These are phyloP conservation scores for Cercospora citrullina DNA, from an alignment of 2,329 filamentous ascomycete genomes.

Conservation along the genomic window DNA sequence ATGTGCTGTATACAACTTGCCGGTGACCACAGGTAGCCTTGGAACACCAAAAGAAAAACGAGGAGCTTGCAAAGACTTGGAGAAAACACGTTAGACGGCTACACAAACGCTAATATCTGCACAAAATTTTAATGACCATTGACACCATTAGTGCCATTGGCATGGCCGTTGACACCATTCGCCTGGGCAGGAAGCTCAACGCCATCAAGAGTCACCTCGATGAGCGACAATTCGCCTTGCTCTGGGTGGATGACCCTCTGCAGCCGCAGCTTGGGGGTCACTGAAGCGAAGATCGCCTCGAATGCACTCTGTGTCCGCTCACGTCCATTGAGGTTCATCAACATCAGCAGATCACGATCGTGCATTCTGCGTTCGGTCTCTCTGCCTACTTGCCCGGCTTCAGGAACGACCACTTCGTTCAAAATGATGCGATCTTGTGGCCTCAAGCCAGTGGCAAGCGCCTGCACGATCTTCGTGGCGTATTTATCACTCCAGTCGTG, in stretches of 20 bases:
- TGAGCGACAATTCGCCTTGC: conserved; percentile 27
- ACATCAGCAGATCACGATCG: conserved; percentile 30
- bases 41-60: not conserved
- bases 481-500: conserved; percentile 33
- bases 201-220: conserved; percentile 23
- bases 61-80: not conserved
- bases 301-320: conserved; percentile 28
- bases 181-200: not conserved
- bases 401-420: conserved; percentile 29
- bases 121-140: conserved; percentile 3
- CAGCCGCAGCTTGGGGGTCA: conserved; percentile 23
- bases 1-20: not conserved
- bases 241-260: conserved; percentile 21
- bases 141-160: conserved; percentile 3
- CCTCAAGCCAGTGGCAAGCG: conserved; percentile 21
- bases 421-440: conserved; percentile 27
- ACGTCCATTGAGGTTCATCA: conserved; percentile 30
- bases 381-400: conserved; percentile 22
- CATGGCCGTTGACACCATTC: not conserved
- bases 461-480: conserved; percentile 26
- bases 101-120: not conserved
- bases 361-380: conserved; percentile 28
- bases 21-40: not conserved
- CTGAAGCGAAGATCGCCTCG: conserved; percentile 22
- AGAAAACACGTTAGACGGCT: not conserved